Conservation (phyloP, 202 grass and related monocot genomes). For the Elaeis oleifera region DNA sequence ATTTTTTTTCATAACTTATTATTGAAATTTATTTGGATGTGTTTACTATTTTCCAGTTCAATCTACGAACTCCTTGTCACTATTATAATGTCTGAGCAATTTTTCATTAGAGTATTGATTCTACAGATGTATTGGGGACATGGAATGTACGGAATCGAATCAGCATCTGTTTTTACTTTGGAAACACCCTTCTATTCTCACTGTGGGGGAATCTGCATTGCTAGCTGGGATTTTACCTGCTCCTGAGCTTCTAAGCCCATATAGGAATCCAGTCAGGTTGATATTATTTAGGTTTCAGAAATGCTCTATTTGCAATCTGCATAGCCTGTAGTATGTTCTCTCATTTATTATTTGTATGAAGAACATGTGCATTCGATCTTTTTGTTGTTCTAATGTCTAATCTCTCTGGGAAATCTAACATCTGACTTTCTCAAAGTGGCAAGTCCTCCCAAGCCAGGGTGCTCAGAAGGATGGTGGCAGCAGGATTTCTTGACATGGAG, state of each 20-base stretch:
- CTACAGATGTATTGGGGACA: conserved; percentile 14
- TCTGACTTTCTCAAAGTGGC: conserved; percentile 1
- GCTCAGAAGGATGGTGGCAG: conserved; percentile 13
- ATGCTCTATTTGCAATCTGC: not conserved
- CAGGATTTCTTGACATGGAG: conserved; percentile 12
- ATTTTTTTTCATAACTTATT: no score
- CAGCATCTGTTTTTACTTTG: conserved; percentile 5
- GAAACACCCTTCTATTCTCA: conserved; percentile 6
- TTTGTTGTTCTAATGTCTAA: no score
- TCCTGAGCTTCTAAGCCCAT: conserved; percentile 10
- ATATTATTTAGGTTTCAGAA: not conserved
- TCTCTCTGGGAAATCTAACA: not conserved
- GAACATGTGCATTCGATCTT: no score
- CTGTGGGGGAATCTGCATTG: conserved; percentile 9
- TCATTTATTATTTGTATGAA: no score
- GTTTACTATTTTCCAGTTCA: no score
- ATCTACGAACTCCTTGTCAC: no score
- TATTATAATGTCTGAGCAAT: no score
- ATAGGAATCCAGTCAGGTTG: conserved; percentile 2
- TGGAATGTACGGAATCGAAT: conserved; percentile 8
- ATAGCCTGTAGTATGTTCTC: no score
- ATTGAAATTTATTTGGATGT: no score
- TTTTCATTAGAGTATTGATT: not conserved
- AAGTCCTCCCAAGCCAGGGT: conserved; percentile 1
- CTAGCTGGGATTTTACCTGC: conserved; percentile 9